Evolutionary conservation across 2,329 filamentous ascomycete species (phyloP), one percentile per base, ranked within the genome.

Genomic region (Fusarium sp.): DNA sequence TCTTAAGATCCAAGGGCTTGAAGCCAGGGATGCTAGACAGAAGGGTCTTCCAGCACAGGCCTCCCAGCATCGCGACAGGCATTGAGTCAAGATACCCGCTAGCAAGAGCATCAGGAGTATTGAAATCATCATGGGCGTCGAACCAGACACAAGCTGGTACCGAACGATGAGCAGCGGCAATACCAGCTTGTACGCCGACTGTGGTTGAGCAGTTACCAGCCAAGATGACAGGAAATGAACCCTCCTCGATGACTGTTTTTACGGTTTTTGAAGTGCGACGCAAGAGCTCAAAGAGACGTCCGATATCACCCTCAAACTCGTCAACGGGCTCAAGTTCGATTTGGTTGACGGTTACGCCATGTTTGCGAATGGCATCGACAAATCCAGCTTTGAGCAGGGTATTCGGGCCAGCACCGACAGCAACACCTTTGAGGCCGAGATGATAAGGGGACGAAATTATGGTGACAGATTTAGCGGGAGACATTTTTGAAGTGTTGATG

Each of bases 121-220:
- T 71, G 48, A 81, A 76, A 56, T 83, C 81, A 51, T 82, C 80
- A 45, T 83, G 81, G 4, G 81, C 81, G 46, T 83, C 81, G 49
- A 84, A 82, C 73, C 80, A 83, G 13, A 83, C 69, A 39, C 78
- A 81, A 1, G 69, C 70, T 3, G 80, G 69, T 15, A 75, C 69
- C 7, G 58, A 34, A 2, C 58, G 53, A 7, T 36, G 52, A 3
- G 69, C 58, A 5, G 31, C 49, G 13, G 56, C 49, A 7, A 82
- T 54, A 0, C 81, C 81, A 5, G 80, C 80, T 1, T 77, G 58
- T 15, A 60, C 53, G 6, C 58, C 58, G 8, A 58, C 58, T 10
- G 53, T 60, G 13, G 34, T 15, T 14, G 53, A 60, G 26, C 53
- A 60, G 18, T 60, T 50, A 24, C 53, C 58, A 22, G 53, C 58